These are phyloP conservation scores for Oenanthe javanica DNA, from an alignment of 140 eudicot genomes.

Conservation along the genomic window DNA sequence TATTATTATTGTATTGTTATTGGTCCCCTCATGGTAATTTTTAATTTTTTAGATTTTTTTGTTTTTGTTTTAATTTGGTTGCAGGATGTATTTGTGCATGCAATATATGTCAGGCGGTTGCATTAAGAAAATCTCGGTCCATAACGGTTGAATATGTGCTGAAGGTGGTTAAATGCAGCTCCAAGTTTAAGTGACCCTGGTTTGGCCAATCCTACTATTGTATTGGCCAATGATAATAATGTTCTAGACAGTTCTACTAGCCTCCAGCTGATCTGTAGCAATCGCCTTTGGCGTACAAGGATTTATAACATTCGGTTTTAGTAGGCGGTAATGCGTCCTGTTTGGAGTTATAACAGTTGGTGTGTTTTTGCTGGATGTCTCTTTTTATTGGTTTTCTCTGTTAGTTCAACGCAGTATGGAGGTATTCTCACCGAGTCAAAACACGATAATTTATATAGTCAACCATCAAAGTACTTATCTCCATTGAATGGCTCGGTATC, in stretches of 20 bases:
- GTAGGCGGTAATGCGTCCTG: slow-evolving; percentile 40
- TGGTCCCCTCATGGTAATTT: not conserved
- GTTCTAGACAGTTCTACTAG: not conserved
- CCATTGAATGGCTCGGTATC: slow-evolving; percentile 25
- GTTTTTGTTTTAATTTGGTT: not conserved
- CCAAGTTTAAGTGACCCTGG: slow-evolving; percentile 1
- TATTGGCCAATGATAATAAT: not conserved
- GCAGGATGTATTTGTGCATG: not conserved
- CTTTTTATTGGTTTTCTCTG: slow-evolving; percentile 24
- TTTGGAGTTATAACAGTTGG: slow-evolving; percentile 26
- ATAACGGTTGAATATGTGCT: not conserved
- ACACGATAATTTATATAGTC: not conserved
- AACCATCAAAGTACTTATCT: slow-evolving; percentile 8
- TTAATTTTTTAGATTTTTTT: not conserved
- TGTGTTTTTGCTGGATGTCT: slow-evolving; percentile 46
- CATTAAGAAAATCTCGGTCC: not conserved
- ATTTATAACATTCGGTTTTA: not conserved
- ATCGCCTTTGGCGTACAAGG: not conserved
- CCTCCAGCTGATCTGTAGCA: not conserved
- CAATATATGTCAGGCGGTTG: not conserved
- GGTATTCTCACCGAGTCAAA: slow-evolving; percentile 12
- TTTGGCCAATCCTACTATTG: slow-evolving; percentile 1
- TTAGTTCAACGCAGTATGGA: slow-evolving; percentile 19
- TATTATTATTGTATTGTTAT: not conserved
- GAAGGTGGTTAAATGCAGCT: not conserved